phyloP scores from a whole-genome alignment of 805 yeast genomes.

The Schwanniomyces vanrijiae region DNA sequence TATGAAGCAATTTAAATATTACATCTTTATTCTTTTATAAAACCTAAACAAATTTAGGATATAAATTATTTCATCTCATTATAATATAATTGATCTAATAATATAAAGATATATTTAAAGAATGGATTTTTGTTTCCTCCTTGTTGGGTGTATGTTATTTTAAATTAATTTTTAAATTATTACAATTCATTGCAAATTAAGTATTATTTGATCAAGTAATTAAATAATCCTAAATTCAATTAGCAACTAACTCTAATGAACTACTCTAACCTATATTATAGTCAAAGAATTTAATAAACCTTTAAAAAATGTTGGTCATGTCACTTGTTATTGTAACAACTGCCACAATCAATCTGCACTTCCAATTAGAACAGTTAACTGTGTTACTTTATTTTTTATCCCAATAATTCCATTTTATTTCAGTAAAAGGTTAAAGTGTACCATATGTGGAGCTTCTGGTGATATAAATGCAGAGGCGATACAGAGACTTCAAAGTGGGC shows the following conservation, averaged over 20 bases:
- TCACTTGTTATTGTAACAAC: conserved; percentile 51
- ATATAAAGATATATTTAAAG: not conserved
- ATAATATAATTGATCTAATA: no score
- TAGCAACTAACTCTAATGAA: no score
- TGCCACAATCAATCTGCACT: conserved; percentile 58
- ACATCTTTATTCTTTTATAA: not conserved
- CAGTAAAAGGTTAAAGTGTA: conserved; percentile 51
- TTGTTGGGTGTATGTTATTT: conserved; percentile 33
- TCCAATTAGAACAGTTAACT: conserved; percentile 53
- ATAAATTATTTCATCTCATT: no score
- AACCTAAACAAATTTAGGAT: no score
- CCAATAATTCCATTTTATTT: conserved; percentile 55
- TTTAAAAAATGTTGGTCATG: conserved; percentile 26
- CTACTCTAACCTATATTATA: conserved; percentile 4
- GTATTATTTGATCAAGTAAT: not conserved
- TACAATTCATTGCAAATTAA: not conserved
- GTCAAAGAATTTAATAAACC: conserved; percentile 37
- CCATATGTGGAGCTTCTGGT: conserved; percentile 48
- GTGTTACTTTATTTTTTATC: conserved; percentile 53
- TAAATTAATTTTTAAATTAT: not conserved
- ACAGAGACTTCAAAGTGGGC: conserved; percentile 26
- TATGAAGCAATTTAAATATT: not conserved
- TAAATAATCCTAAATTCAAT: not conserved
- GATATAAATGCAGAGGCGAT: conserved; percentile 23
- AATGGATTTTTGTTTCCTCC: conserved; percentile 34